Base-by-base conservation (phyloP, 78 protist species). In the Andalucia godoyi region DNA sequence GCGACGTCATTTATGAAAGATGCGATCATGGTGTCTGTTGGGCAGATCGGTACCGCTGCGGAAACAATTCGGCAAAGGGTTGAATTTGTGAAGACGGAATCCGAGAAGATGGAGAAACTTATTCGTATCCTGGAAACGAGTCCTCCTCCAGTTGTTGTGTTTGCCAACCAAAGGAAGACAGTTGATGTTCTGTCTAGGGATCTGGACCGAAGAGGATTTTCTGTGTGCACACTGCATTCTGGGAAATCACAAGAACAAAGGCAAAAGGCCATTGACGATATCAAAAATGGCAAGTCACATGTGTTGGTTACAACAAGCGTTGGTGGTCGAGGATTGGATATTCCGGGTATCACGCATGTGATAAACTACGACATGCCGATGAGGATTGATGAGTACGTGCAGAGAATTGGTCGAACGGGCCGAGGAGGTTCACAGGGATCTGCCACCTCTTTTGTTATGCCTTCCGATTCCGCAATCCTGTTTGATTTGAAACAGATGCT, bases 41-140 rank as follows among this genome's bases (percentile, higher is more conserved):
- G 95, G 23, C 82, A 86, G 50, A 66, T 63, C 21, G 88, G 91
- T 25, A 53, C 52, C 27, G 89, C 81, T 9, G 92, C 79, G 6
- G 78, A 79, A 41, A 50, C 75, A 49, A 81, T 90, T 68, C 47
- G 60, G 52, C 95, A 90, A 66, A 49, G 21, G 4, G 66, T 86
- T 29, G 29, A 67, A n/a, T 60, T 82, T 41, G 61, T 72, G 21
- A 70, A 83, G 36, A 42, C 47, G 33, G 40, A 21, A 29, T 29
- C 41, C 30, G 54, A 74, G 49, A 77, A 74, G 43, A 4, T 5
- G 32, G 74, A 61, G 42, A 25, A 29, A 18, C 33, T 8, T 21
- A n/a, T 54, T 6, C 54, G 29, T 21, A 7, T 54, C 23, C 10
- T 68, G 27, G 10, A 68, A 29, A 46, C 18, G 42, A 12, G 13